Percentiles rank a stretch among this genome's conserved stretches.
Conservation (phyloP, 148 eudicot genomes). For the Vaccinium darrowii region DNA sequence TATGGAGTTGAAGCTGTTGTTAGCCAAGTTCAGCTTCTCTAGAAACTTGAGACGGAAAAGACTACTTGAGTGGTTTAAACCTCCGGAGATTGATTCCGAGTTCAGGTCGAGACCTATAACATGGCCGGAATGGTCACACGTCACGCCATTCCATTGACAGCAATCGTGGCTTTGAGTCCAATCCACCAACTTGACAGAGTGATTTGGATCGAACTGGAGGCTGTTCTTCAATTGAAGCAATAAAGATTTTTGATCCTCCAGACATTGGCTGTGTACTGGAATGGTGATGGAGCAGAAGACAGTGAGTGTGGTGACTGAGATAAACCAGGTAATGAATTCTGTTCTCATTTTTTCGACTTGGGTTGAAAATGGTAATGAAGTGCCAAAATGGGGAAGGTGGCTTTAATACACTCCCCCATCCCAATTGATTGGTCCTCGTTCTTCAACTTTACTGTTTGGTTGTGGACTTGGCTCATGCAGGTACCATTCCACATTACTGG, state of each 20-base stretch:
- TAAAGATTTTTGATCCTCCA: constrained; percentile 20
- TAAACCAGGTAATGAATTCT: not conserved
- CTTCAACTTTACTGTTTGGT: too few species aligned
- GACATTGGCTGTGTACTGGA: constrained; percentile 18
- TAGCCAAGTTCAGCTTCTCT: constrained; percentile 26
- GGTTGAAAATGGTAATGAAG: not conserved
- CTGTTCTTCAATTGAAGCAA: constrained; percentile 31
- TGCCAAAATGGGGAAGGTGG: not conserved
- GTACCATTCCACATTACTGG: too few species aligned
- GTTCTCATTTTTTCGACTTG: not conserved
- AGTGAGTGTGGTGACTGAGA: constrained; percentile 15
- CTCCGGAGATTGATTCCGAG: constrained; percentile 21
- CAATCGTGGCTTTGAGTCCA: constrained; percentile 32
- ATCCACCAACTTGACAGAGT: constrained; percentile 15
- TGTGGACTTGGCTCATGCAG: too few species aligned
- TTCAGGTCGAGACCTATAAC: constrained; percentile 28
- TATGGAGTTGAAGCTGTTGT: constrained; percentile 10
- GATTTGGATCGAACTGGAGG: not conserved
- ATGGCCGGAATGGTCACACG: constrained; percentile 27
- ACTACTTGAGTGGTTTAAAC: constrained; percentile 20
- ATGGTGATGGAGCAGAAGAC: constrained; percentile 5
- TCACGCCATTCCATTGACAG: constrained; percentile 41
- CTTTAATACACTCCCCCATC: too few species aligned
- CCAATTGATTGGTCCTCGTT: too few species aligned
- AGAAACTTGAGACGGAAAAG: constrained; percentile 28